A percentile compares a stretch with the other conserved stretches of the same genome.
Conservation (phyloP, 2,329 filamentous ascomycete species). For the Fusarium guadeloupense region DNA sequence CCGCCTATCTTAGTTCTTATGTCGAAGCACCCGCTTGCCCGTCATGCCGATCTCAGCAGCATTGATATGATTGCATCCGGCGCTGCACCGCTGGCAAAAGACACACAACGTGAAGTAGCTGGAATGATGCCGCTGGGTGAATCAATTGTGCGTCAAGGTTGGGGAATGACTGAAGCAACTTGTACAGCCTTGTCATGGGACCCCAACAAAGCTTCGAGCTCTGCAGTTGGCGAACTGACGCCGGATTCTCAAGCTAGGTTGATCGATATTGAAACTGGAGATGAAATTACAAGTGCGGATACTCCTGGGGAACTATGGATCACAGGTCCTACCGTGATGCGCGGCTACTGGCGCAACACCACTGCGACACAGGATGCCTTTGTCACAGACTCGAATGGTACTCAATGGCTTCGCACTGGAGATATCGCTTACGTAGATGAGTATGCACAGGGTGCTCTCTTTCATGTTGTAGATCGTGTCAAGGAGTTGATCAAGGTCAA, state of each 20-base stretch:
- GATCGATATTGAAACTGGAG: slow-evolving; percentile 64
- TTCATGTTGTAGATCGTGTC: slow-evolving; percentile 77
- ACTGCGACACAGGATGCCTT: slow-evolving; percentile 71
- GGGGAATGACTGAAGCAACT: slow-evolving; percentile 88
- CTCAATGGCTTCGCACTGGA: slow-evolving; percentile 77
- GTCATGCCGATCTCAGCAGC: slow-evolving; percentile 73
- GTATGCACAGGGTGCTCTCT: slow-evolving; percentile 59
- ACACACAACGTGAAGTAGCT: slow-evolving; percentile 56
- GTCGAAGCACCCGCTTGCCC: slow-evolving; percentile 73
- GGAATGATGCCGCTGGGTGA: slow-evolving; percentile 58
- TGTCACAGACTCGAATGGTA: slow-evolving; percentile 56
- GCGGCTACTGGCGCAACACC: slow-evolving; percentile 78
- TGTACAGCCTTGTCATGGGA: slow-evolving; percentile 75
- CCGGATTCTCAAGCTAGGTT: slow-evolving; percentile 65
- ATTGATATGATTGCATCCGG: slow-evolving; percentile 69
- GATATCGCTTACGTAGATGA: slow-evolving; percentile 75
- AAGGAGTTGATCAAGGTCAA: slow-evolving; percentile 73
- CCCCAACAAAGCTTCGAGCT: slow-evolving; percentile 60
- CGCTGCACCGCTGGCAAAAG: slow-evolving; percentile 72
- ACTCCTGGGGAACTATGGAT: slow-evolving; percentile 78
- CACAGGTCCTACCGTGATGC: slow-evolving; percentile 75
- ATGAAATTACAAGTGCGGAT: slow-evolving; percentile 59
- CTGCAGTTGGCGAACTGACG: slow-evolving; percentile 50
- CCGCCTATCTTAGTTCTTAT: slow-evolving; percentile 80
- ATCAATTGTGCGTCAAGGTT: slow-evolving; percentile 69